A percentile compares a stretch with the other conserved stretches of the same genome.
Evolutionary conservation across 2,329 filamentous ascomycete genomes (phyloP).

Genomic region (Aphanoascus verrucosus): DNA sequence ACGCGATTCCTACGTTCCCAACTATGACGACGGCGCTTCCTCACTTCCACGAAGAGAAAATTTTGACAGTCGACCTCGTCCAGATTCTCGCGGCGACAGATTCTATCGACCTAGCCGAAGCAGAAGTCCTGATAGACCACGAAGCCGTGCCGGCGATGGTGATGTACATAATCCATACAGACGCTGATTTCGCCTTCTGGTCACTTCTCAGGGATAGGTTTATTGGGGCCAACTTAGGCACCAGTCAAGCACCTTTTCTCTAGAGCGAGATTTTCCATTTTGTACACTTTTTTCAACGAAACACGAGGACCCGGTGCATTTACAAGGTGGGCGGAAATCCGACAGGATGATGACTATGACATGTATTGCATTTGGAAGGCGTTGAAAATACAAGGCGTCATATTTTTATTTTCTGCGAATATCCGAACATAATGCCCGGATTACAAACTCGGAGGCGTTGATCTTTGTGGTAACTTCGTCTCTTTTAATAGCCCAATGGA

Average conservation of each 20-base stretch:
- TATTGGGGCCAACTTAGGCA: not conserved
- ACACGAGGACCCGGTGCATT: not conserved
- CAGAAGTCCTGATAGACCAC: slow-evolving; percentile 13
- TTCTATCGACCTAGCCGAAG: slow-evolving; percentile 13
- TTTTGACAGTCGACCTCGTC: slow-evolving; percentile 2
- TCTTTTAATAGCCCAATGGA: too few relatives aligned
- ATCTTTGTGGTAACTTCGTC: too few relatives aligned
- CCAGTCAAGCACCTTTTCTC: not conserved
- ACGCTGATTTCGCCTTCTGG: slow-evolving; percentile 2
- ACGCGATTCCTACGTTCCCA: slow-evolving; percentile 31
- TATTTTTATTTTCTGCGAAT: slow-evolving; percentile 3
- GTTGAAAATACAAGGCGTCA: not conserved
- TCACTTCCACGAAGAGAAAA: slow-evolving; percentile 11
- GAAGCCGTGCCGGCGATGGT: slow-evolving; percentile 10
- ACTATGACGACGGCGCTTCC: slow-evolving; percentile 20
- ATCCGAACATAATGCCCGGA: not conserved
- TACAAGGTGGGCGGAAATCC: not conserved
- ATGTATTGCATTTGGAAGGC: slow-evolving; percentile 3
- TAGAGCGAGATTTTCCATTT: not conserved
- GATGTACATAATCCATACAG: slow-evolving; percentile 12
- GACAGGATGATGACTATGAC: not conserved
- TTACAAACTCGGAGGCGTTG: not conserved
- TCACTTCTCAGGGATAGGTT: not conserved
- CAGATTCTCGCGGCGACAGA: slow-evolving; percentile 10
- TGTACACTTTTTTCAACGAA: not conserved